phyloP scores from a whole-genome alignment of 139 green algal species.

The Micractinium conductrix region DNA sequence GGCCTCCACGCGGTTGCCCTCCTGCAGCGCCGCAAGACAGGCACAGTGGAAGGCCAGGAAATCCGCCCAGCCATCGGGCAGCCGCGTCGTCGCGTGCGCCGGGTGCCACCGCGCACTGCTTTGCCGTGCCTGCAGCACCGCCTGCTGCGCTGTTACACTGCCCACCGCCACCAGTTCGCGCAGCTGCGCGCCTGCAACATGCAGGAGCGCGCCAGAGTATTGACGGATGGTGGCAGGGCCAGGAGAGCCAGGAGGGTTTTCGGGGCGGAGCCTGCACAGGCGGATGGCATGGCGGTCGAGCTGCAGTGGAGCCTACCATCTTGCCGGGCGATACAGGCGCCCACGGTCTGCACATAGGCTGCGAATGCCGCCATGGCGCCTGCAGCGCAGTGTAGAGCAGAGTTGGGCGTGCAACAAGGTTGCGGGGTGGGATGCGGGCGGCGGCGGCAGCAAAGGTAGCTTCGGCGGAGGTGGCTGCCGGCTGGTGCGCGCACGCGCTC shows the following conservation, averaged over 20 bases:
- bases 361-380: conserved; percentile 20
- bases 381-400: too few species aligned
- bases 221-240: too few species aligned
- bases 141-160: conserved; percentile 6
- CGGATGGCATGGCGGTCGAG: too few species aligned
- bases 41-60: conserved; percentile 43
- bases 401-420: too few species aligned
- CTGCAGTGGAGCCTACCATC: conserved; percentile 41
- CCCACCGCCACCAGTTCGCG: conserved; percentile 25
- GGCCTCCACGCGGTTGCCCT: conserved; percentile 41
- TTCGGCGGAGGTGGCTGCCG: too few species aligned
- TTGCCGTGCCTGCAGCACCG: conserved; percentile 21
- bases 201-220: too few species aligned
- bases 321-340: neutral
- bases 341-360: conserved; percentile 19
- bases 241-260: too few species aligned
- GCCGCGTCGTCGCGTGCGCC: neutral
- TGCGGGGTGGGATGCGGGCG: too few species aligned
- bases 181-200: conserved; percentile 25
- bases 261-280: too few species aligned
- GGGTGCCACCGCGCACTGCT: conserved; percentile 38
- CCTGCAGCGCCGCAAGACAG: conserved; percentile 38
- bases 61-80: conserved; percentile 48
- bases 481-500: too few species aligned
- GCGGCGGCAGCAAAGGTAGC: too few species aligned